Conservation (phyloP, 2,329 filamentous ascomycete genomes). For the Neofusicoccum sp. region DNA sequence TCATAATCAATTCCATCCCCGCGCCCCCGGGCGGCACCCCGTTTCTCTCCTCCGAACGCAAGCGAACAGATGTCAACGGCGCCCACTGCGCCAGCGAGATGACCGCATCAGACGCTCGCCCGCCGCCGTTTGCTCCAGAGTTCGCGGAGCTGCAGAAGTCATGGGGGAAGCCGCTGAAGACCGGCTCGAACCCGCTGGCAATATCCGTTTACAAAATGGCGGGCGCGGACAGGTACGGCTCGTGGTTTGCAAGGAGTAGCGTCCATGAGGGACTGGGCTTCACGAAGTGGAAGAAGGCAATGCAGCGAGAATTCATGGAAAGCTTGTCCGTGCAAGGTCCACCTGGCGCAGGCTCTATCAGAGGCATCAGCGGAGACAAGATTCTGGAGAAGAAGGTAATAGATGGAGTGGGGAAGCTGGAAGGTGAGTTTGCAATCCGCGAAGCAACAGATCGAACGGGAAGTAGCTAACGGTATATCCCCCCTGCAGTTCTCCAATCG, state of each 20-base stretch:
- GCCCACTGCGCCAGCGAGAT: slow-evolving; percentile 56
- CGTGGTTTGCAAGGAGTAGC: slow-evolving; percentile 88
- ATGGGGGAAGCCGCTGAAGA: slow-evolving; percentile 83
- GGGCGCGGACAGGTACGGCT: slow-evolving; percentile 77
- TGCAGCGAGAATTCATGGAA: slow-evolving; percentile 79
- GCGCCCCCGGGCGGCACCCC: slow-evolving; percentile 51
- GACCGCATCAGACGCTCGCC: slow-evolving; percentile 54
- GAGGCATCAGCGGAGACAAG: slow-evolving; percentile 83
- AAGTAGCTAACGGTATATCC: not conserved
- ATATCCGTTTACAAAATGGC: slow-evolving; percentile 80
- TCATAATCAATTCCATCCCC: slow-evolving; percentile 77
- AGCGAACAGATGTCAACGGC: slow-evolving; percentile 59
- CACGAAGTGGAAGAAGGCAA: slow-evolving; percentile 73
- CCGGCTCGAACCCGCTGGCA: slow-evolving; percentile 73
- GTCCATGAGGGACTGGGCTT: slow-evolving; percentile 80
- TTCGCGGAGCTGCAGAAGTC: slow-evolving; percentile 69
- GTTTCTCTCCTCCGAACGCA: slow-evolving; percentile 53
- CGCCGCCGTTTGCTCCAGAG: slow-evolving; percentile 53
- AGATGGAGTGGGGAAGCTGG: slow-evolving; percentile 62
- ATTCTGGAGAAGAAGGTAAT: slow-evolving; percentile 66
- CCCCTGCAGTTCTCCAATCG: slow-evolving; percentile 70
- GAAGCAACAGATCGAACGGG: not conserved
- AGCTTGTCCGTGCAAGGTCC: slow-evolving; percentile 71
- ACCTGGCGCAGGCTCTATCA: slow-evolving; percentile 73
- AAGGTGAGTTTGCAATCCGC: slow-evolving; percentile 51